Evolutionary conservation across 2,329 filamentous ascomycete species (phyloP).

Genomic region (Colletotrichum spaethianum): DNA sequence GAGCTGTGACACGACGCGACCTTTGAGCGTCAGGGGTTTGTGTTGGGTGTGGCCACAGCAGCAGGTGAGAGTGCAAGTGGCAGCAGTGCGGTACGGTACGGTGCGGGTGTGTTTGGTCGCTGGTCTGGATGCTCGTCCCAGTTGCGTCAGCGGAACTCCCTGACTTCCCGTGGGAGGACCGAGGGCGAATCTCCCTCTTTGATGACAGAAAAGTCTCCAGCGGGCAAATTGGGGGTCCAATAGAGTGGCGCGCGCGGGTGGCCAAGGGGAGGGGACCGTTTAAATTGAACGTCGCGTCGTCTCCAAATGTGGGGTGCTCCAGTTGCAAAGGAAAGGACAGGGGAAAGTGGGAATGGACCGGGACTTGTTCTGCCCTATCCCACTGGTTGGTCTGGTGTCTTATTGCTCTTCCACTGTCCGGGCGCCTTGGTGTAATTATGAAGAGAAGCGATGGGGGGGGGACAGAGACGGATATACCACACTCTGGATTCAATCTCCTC

Average conservation of each 20-base stretch:
- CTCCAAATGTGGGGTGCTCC: constrained; percentile 34
- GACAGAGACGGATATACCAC: neutral
- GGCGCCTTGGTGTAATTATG: neutral
- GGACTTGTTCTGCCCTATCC: neutral
- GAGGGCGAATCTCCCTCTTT: constrained; percentile 25
- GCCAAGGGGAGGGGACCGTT: constrained; percentile 33
- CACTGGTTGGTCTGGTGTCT: neutral
- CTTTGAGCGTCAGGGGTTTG: constrained; percentile 39
- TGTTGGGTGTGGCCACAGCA: constrained; percentile 27
- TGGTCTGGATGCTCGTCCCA: constrained; percentile 8
- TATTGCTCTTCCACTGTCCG: neutral
- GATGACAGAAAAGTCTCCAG: constrained; percentile 36
- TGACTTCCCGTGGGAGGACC: constrained; percentile 8
- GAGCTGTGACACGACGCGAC: constrained; percentile 36
- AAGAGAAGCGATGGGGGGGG: too few relatives aligned
- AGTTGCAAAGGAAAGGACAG: constrained; percentile 18
- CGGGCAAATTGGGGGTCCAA: constrained; percentile 39
- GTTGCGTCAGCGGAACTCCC: constrained; percentile 15
- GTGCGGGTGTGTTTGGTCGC: constrained; percentile 2
- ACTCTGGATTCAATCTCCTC: too few relatives aligned
- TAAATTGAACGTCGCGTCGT: constrained; percentile 41
- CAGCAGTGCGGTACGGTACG: constrained; percentile 1
- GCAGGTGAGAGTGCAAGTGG: constrained; percentile 23
- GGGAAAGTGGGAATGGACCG: constrained; percentile 4
- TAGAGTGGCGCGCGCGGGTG: constrained; percentile 29